These are phyloP conservation scores for Neurospora sp. DNA, from an alignment of 2,329 filamentous ascomycete genomes.

Conservation along the genomic window DNA sequence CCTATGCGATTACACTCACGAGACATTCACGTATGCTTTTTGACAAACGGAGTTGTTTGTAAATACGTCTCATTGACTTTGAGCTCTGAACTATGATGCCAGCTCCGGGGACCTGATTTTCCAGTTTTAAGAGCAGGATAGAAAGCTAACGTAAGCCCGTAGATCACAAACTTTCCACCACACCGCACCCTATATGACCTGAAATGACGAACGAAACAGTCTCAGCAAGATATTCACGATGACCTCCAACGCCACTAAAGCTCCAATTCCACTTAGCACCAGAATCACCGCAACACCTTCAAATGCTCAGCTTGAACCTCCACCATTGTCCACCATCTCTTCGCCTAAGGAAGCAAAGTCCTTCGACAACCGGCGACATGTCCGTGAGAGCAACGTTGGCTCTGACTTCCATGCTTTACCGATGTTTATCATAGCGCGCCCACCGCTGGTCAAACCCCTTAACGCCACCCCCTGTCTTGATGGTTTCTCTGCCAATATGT, in stretches of 20 bases:
- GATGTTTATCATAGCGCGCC: background rate
- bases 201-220: background rate
- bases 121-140: background rate
- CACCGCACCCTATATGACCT: background rate
- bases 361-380: background rate
- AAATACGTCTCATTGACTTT: background rate
- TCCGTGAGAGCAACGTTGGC: background rate
- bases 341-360: background rate
- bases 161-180: background rate
- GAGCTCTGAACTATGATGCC: background rate
- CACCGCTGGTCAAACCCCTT: background rate
- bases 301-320: background rate
- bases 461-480: background rate
- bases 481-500: background rate
- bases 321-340: background rate
- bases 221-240: background rate
- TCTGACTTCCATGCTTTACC: background rate
- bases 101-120: background rate
- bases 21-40: background rate
- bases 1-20: background rate
- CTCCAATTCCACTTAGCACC: background rate
- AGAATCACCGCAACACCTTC: background rate
- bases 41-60: background rate
- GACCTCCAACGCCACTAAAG: background rate
- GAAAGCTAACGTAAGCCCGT: background rate